phyloP scores from a whole-genome alignment of 768 basidiomycete genomes.

The Russula earlei region DNA sequence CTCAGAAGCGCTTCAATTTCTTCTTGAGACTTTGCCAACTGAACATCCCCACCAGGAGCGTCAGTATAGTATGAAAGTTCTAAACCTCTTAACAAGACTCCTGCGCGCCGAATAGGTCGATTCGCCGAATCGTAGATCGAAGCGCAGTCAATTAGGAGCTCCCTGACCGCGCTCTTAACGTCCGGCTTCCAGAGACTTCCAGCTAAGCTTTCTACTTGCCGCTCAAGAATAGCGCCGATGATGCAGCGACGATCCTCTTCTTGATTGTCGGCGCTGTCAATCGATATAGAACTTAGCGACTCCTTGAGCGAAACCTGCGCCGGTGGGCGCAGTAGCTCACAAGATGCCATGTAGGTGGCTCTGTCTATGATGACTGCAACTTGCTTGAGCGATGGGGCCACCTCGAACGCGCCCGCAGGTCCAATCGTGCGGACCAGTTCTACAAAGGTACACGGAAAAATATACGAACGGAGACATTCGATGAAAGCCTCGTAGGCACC shows the following conservation, averaged over 20 bases:
- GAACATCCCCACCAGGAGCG: slow-evolving; percentile 9
- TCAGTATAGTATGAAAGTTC: slow-evolving; percentile 40
- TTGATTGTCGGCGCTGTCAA: background rate
- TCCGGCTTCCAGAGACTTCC: slow-evolving; percentile 49
- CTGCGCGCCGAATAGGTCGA: slow-evolving; percentile 51
- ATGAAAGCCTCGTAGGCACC: slow-evolving; percentile 48
- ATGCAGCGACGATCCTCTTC: slow-evolving; percentile 23
- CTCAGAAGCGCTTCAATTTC: slow-evolving; percentile 33
- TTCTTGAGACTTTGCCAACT: slow-evolving; percentile 1
- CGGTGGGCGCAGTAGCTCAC: slow-evolving; percentile 51
- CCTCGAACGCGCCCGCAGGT: slow-evolving; percentile 30
- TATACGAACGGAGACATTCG: slow-evolving; percentile 25
- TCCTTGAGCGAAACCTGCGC: slow-evolving; percentile 39
- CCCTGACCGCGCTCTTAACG: slow-evolving; percentile 32
- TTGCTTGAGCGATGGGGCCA: slow-evolving; percentile 39
- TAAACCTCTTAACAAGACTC: slow-evolving; percentile 45
- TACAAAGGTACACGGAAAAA: slow-evolving; percentile 20
- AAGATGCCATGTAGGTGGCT: slow-evolving; percentile 55
- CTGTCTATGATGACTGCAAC: slow-evolving; percentile 53
- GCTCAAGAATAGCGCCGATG: slow-evolving; percentile 48
- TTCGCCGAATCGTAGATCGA: slow-evolving; percentile 37
- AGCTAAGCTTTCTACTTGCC: slow-evolving; percentile 50
- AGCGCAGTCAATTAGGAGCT: slow-evolving; percentile 41
- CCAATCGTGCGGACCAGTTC: slow-evolving; percentile 16
- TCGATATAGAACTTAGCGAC: slow-evolving; percentile 2